Conservation (phyloP, 2,329 filamentous ascomycete genomes). For the Trichoderma sp. region DNA sequence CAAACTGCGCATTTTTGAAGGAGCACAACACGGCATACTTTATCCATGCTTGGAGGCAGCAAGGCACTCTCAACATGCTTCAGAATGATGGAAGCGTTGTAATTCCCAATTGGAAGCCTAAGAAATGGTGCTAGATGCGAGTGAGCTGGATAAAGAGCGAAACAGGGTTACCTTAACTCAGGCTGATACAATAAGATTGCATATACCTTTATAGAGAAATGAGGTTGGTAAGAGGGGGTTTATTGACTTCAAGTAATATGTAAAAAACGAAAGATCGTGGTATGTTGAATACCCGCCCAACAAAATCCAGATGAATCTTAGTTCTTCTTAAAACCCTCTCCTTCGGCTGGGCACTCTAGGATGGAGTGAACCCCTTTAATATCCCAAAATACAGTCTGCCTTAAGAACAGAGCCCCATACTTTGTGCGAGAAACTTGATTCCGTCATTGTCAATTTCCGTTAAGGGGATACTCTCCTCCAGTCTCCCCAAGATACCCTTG, state of each 20-base stretch:
- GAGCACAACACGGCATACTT: slow-evolving; percentile 21
- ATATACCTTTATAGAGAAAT: neutral
- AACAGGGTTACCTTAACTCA: too few relatives aligned
- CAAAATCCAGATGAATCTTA: too few relatives aligned
- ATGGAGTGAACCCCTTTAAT: neutral
- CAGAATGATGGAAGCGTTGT: slow-evolving; percentile 20
- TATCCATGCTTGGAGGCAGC: slow-evolving; percentile 21
- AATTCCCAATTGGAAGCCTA: slow-evolving; percentile 20
- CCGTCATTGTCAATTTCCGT: neutral
- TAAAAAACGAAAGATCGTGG: too few relatives aligned
- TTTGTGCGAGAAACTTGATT: neutral
- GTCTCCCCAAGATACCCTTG: neutral
- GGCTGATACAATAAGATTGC: too few relatives aligned
- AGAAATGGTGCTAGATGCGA: slow-evolving; percentile 14
- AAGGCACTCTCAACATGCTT: slow-evolving; percentile 22
- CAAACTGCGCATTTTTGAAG: slow-evolving; percentile 22
- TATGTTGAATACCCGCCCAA: neutral
- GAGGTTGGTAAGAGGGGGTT: neutral
- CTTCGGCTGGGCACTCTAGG: neutral
- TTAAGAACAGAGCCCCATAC: neutral
- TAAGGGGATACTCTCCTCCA: neutral
- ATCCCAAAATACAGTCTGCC: accelerated
- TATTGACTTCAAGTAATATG: too few relatives aligned
- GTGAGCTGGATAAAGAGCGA: too few relatives aligned
- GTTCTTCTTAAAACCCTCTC: too few relatives aligned